Evolutionary conservation across 176 grass and related monocot species (phyloP), one percentile per base, ranked within the genome.

Genomic region (Eleusine coracana): DNA sequence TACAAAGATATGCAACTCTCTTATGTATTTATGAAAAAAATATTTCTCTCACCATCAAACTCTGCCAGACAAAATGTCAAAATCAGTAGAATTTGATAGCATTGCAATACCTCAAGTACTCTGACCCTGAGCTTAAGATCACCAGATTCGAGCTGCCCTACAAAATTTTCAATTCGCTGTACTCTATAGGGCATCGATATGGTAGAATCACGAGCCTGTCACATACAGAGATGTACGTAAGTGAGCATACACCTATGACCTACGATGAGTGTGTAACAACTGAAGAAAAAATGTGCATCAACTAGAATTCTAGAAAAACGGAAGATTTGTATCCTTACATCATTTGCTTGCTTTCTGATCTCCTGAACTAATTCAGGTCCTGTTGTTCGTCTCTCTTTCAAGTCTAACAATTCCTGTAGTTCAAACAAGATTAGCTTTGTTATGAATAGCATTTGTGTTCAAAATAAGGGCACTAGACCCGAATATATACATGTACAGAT

Each of bases 181-280:
- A 98, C 85, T 66, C 92, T 87, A 76, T 93, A 95, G 36, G 96
- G 96, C 96, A 98, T 98, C 74, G 96, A 98, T 69, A 98, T 90
- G 0, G 96, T 93, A 55, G 84, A 82, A 77, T 98, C 83, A 90
- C 96, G 94, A 75, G 86, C 96, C 96, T 98, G 82, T 50, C 68
- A 80, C 68, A 61, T 82, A 68, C 14, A 39, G 21, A 71, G 25
- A 56, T 74, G 41, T 13, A 28, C 5, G 38, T 81, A 18, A 87
- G 18, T 63, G 48, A 70, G 23, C n/a, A 42, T 66, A 76, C 31
- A 49, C 28, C 59, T n/a, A 14, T 36, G 10, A 13, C 31, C 31
- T 31, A 31, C 31, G 31, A 31, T 31, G 37, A 31, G 56, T 27
- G 52, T 45, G 10, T 60, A 25, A 59, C 77, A 34, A 50, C 55